Evolutionary conservation across 2,329 filamentous ascomycete genomes (phyloP).

Genomic region (Dryadomyces sulphureus): DNA sequence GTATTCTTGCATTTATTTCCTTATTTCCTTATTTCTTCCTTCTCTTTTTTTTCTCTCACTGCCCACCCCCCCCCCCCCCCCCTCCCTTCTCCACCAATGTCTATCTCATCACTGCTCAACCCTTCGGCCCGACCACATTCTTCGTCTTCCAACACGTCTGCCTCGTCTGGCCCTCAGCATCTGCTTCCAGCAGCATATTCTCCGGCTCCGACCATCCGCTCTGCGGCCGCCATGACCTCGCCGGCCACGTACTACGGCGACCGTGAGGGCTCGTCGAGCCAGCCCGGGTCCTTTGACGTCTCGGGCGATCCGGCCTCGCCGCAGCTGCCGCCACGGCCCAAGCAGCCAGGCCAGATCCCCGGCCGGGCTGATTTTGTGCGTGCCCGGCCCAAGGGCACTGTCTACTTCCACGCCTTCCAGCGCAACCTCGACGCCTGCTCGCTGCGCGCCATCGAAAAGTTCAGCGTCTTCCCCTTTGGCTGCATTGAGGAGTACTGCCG

Average conservation of each 20-base stretch:
- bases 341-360: not conserved
- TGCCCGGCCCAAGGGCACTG: slow-evolving; percentile 37
- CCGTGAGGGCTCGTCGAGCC: not conserved
- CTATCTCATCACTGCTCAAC: not conserved
- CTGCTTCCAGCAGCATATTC: not conserved
- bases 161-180: not conserved
- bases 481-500: slow-evolving; percentile 46
- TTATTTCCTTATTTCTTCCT: not conserved
- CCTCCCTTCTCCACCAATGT: not conserved
- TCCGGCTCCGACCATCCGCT: not conserved
- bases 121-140: not conserved
- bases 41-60: not conserved
- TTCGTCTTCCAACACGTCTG: not conserved
- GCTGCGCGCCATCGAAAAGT: slow-evolving; percentile 42
- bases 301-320: not conserved
- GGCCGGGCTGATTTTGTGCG: slow-evolving; percentile 7
- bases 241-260: not conserved
- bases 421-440: slow-evolving; percentile 38
- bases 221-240: not conserved
- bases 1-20: not conserved
- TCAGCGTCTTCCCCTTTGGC: slow-evolving; percentile 51
- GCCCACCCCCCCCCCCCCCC: too few relatives aligned
- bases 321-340: not conserved
- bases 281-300: too few relatives aligned
- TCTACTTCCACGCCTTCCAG: slow-evolving; percentile 66